phyloP scores from a whole-genome alignment of 192 early-diverging fungal species.

The Chytriomyces hyalinus region DNA sequence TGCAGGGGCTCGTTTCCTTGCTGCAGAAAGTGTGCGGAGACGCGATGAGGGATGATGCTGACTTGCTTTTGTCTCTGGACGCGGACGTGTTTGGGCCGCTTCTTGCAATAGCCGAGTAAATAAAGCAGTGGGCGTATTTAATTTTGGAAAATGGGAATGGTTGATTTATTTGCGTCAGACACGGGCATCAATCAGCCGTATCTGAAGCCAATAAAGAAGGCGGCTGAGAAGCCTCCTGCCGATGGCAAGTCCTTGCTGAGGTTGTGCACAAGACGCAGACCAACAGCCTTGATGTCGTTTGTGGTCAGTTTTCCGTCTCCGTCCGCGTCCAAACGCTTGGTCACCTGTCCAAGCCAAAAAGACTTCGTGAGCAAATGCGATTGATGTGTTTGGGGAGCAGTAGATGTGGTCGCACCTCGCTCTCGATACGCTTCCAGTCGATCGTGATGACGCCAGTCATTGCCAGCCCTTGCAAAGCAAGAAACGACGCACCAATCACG shows the following conservation, averaged over 20 bases:
- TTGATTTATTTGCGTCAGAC: background rate
- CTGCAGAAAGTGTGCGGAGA: too few species aligned
- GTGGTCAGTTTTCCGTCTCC: slow-evolving; percentile 50
- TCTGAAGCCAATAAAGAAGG: slow-evolving; percentile 46
- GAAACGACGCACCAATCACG: slow-evolving; percentile 44
- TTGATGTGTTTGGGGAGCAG: too few species aligned
- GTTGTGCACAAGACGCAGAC: slow-evolving; percentile 41
- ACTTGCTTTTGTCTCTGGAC: too few species aligned
- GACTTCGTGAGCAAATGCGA: too few species aligned
- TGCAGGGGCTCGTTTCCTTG: too few species aligned
- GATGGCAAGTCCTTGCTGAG: slow-evolving; percentile 44
- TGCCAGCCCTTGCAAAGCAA: slow-evolving; percentile 43
- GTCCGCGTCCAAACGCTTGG: slow-evolving; percentile 43
- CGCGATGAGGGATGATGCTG: too few species aligned
- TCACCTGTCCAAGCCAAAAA: background rate
- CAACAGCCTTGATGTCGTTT: slow-evolving; percentile 40
- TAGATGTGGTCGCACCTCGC: background rate
- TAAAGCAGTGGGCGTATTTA: too few species aligned
- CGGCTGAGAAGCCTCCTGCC: slow-evolving; percentile 47
- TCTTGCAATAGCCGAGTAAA: too few species aligned
- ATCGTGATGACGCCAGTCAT: slow-evolving; percentile 45
- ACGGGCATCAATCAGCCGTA: slow-evolving; percentile 36
- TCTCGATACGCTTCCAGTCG: slow-evolving; percentile 47
- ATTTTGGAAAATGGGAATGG: background rate
- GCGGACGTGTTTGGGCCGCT: too few species aligned